These are phyloP conservation scores for Auriculariales sp. DNA, from an alignment of 768 basidiomycete species.

Conservation along the genomic window DNA sequence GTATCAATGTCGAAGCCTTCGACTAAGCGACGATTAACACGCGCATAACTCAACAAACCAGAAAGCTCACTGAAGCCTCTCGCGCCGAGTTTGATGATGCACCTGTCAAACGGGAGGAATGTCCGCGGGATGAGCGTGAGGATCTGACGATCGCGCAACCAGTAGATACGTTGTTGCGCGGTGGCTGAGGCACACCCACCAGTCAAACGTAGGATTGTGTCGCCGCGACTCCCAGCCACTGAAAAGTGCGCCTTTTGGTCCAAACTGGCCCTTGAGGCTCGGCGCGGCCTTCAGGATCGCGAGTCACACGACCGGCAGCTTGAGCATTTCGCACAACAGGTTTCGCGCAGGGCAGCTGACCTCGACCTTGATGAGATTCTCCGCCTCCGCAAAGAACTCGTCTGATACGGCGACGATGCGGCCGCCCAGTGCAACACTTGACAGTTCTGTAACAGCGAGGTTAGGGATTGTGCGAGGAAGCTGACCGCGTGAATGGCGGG, in stretches of 20 bases:
- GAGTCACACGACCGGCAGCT: neutral
- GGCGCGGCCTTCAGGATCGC: conserved; percentile 48
- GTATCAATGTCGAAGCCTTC: conserved; percentile 90
- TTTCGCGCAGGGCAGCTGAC: conserved; percentile 24
- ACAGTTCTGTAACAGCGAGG: conserved; percentile 59
- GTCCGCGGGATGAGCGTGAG: neutral
- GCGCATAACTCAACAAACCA: neutral
- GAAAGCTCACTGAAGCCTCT: conserved; percentile 27
- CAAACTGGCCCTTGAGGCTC: conserved; percentile 91
- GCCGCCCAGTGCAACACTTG: conserved; percentile 73
- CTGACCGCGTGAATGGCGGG: neutral
- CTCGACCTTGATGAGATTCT: conserved; percentile 67
- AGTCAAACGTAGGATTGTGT: conserved; percentile 82
- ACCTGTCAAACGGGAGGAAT: conserved; percentile 32
- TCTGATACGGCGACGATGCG: conserved; percentile 67
- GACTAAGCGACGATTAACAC: conserved; percentile 20
- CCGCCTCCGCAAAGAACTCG: conserved; percentile 88
- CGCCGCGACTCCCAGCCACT: conserved; percentile 90
- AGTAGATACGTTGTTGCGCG: neutral
- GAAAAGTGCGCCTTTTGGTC: conserved; percentile 86
- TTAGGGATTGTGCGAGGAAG: neutral
- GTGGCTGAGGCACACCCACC: conserved; percentile 34
- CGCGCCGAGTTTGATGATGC: conserved; percentile 77
- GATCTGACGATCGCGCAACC: neutral
- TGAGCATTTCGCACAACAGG: neutral